A percentile compares a stretch with the other conserved stretches of the same genome.
Evolutionary conservation across 202 grass and related monocot species (phyloP).

Genomic region (Sporobolus alterniflorus): DNA sequence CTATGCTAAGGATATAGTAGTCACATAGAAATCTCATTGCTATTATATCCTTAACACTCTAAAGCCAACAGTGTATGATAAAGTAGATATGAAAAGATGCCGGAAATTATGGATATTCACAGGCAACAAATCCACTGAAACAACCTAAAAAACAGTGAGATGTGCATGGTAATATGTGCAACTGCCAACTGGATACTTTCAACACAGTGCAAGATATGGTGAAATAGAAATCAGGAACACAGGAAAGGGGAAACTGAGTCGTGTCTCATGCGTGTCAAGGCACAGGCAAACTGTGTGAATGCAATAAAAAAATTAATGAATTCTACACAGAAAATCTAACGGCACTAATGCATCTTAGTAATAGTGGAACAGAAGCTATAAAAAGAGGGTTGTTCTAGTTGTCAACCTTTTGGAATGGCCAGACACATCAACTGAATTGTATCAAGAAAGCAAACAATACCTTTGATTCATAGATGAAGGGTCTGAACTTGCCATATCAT

Average conservation of each 20-base stretch:
- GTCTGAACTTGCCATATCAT: slow-evolving; percentile 53
- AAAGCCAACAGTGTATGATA: background rate
- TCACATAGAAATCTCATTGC: no score
- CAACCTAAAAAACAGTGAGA: background rate
- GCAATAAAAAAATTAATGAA: background rate
- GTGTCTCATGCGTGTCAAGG: slow-evolving; percentile 12
- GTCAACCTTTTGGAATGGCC: background rate
- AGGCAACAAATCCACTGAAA: slow-evolving; percentile 12
- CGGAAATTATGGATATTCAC: background rate
- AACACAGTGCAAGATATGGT: slow-evolving; percentile 6
- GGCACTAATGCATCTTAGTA: background rate
- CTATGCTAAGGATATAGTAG: no score
- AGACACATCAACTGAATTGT: slow-evolving; percentile 2
- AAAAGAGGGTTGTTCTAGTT: slow-evolving; percentile 13
- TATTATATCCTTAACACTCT: no score
- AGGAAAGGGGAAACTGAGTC: background rate
- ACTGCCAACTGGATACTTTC: slow-evolving; percentile 16
- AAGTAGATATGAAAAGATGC: slow-evolving; percentile 2
- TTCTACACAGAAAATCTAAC: background rate
- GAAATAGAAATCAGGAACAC: slow-evolving; percentile 26
- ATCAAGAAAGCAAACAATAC: slow-evolving; percentile 41
- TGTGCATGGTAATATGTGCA: slow-evolving; percentile 6
- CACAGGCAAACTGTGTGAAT: background rate
- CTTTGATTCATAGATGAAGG: slow-evolving; percentile 70
- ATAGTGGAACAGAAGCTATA: background rate